These are phyloP conservation scores for Astrothelium macrocarpum DNA, from an alignment of 495 filamentous ascomycete genomes.

Conservation along the genomic window DNA sequence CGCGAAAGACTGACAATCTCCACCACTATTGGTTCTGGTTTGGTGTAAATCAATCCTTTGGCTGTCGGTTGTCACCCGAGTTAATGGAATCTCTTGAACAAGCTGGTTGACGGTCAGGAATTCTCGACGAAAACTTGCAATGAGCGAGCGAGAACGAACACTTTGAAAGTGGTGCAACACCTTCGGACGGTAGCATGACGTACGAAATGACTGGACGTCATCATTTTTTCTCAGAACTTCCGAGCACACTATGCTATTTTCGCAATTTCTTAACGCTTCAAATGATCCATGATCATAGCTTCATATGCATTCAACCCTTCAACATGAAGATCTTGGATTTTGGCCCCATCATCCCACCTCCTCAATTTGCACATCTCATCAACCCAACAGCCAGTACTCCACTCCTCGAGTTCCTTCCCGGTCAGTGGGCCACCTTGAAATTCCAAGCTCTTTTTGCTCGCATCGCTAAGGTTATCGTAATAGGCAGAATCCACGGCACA, in stretches of 20 bases:
- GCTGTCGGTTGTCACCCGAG: too few relatives aligned
- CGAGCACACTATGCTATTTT: background rate
- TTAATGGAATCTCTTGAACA: too few relatives aligned
- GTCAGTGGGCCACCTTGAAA: constrained; percentile 40
- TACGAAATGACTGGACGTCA: too few relatives aligned
- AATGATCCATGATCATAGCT: constrained; percentile 23
- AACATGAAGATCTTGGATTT: constrained; percentile 30
- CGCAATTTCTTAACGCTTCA: constrained; percentile 4
- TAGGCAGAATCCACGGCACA: constrained; percentile 35
- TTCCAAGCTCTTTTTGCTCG: constrained; percentile 33
- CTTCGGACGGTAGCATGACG: too few relatives aligned
- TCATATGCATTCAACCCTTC: constrained; percentile 28
- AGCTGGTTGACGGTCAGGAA: too few relatives aligned
- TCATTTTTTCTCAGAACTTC: too few relatives aligned
- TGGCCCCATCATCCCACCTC: constrained; percentile 39
- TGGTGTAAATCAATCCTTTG: too few relatives aligned
- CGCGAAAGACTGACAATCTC: background rate
- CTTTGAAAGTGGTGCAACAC: too few relatives aligned
- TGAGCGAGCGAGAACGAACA: too few relatives aligned
- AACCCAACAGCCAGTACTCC: constrained; percentile 24
- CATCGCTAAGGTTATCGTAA: constrained; percentile 32
- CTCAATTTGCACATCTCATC: constrained; percentile 36
- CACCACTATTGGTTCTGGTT: too few relatives aligned
- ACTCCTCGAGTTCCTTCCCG: constrained; percentile 28
- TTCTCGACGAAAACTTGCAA: too few relatives aligned